Base-by-base conservation (phyloP, 2,329 filamentous ascomycete species). In the Dichotomopilus funicola region DNA sequence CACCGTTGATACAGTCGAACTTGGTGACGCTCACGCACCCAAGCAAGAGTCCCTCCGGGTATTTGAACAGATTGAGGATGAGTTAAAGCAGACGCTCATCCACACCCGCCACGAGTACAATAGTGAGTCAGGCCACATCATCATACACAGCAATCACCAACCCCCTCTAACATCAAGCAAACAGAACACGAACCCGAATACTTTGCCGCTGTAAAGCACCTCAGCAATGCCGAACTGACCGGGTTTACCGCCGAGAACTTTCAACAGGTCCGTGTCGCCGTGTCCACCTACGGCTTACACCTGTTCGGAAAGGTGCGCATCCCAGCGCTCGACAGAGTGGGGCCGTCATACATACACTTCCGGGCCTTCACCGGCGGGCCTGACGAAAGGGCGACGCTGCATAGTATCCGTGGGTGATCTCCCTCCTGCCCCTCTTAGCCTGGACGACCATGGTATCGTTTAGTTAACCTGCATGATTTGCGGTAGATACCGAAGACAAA, bases 181-280 rank as follows among this genome's bases (percentile, higher is more conserved):
- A 8, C 44, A 78, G 78, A 81, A 63, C 79, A 82, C 60, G 78
- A 81, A 60, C 73, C 73, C 7, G 74, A 78, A 58, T 80, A 79
- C 66, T 82, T 82, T 70, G 73, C 73, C n/a, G 73, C 76, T 2
- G 76, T 76, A 51, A 50, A 57, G 36, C 60, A 71, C 61, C 68
- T 75, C 38, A 68, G 66, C 49, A 72, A 77, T 62, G 47, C 63
- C 13, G 67, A 74, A 13, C 68, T 76, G 7, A 67, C 70, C 4
- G 58, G 62, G 42, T 74, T 74, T 60, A 57, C 65, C 36, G 62
- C 67, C 13, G 65, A 71, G 44, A 72, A 79, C 67, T 66, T 79
- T 10, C 68, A 70, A 27, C 59, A 67, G 44, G 76, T 79, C 27
- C 73, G 77, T 52, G 69, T 76, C 7, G 77, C 71, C 46, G 60